Evolutionary conservation across 2,329 filamentous ascomycete species (phyloP), one percentile per base, ranked within the genome.

Genomic region (Pestalotiopsis sp.): DNA sequence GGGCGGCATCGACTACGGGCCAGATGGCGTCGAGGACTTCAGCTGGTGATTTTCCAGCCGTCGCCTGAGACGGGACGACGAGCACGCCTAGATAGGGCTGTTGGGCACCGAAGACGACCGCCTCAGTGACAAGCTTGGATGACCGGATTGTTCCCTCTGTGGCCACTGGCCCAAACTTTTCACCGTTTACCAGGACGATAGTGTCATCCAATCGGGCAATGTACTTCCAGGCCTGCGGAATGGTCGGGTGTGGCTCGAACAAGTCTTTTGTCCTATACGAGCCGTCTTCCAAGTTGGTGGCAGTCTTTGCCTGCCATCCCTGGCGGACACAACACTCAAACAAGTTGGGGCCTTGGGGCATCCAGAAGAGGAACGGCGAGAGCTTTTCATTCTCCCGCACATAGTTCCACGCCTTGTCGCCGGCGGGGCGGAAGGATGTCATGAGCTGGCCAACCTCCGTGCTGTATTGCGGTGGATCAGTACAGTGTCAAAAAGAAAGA

Each of bases 401-500:
- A 70, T 90, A 91, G 72, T 89, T 86, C 90, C 89, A 92, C 3
- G 81, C 84, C 57, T 83, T 84, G 74, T 91, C 89, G 1, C 79
- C 83, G 2, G 76, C 74, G 0, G 83, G 80, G 11, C 89, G 81
- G 71, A 86, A 84, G 0, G 88, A 89, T 1, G 87, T 90, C 86
- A 90, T 90, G 14, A 91, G 76, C 72, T 88, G 85, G 5, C 88
- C 88, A 1, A 85, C 87, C 74, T 92, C 89, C 0, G 89, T 91
- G 2, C 78, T 76, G 60, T 25, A 38, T 61, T 6, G 45, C 17
- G 17, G 17, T 17, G 25, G 6, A n/a, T 39, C 25, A 65, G 45
- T 13, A 27, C 11, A 20, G 23, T 52, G 4, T 63, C 17, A 55
- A 36, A 4, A 59, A 27, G 38, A 41, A 20, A 13, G 3, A 60